Evolutionary conservation across 495 filamentous ascomycete species (phyloP).

Genomic region (Aspergillus cristatus): DNA sequence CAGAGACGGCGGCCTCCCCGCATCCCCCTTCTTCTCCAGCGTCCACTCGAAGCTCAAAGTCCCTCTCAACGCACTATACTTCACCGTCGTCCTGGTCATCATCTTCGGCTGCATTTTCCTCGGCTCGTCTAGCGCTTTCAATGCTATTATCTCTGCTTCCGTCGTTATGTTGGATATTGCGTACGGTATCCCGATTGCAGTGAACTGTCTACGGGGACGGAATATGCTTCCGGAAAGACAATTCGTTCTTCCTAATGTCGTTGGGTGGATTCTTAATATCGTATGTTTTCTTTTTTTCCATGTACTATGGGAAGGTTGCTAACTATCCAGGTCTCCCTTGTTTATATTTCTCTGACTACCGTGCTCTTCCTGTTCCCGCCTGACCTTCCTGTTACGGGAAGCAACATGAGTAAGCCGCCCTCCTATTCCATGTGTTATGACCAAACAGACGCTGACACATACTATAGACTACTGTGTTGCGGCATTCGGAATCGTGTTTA

Average conservation of each 20-base stretch:
- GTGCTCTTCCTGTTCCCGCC: slow-evolving; percentile 73
- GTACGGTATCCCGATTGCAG: slow-evolving; percentile 62
- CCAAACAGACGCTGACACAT: slow-evolving; percentile 5
- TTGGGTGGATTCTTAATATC: slow-evolving; percentile 46
- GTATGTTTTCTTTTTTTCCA: slow-evolving; percentile 10
- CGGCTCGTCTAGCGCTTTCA: slow-evolving; percentile 54
- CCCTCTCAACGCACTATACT: slow-evolving; percentile 58
- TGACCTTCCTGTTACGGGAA: slow-evolving; percentile 51
- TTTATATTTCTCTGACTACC: slow-evolving; percentile 57
- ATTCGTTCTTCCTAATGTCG: slow-evolving; percentile 47
- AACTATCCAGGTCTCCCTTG: slow-evolving; percentile 46
- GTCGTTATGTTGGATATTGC: slow-evolving; percentile 63
- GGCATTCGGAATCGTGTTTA: slow-evolving; percentile 57
- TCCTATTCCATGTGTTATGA: background rate
- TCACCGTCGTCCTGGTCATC: slow-evolving; percentile 55
- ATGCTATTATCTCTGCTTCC: slow-evolving; percentile 60
- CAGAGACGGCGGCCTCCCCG: slow-evolving; percentile 62
- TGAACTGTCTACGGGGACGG: slow-evolving; percentile 57
- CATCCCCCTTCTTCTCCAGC: slow-evolving; percentile 52
- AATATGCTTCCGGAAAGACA: slow-evolving; percentile 52
- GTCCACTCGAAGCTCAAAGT: slow-evolving; percentile 56
- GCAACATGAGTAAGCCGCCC: slow-evolving; percentile 56
- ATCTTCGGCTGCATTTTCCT: slow-evolving; percentile 69
- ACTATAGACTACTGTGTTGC: slow-evolving; percentile 56
- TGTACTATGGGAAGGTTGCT: background rate